phyloP scores from a whole-genome alignment of 179 eudicot species.

The Beta macrorhiza region DNA sequence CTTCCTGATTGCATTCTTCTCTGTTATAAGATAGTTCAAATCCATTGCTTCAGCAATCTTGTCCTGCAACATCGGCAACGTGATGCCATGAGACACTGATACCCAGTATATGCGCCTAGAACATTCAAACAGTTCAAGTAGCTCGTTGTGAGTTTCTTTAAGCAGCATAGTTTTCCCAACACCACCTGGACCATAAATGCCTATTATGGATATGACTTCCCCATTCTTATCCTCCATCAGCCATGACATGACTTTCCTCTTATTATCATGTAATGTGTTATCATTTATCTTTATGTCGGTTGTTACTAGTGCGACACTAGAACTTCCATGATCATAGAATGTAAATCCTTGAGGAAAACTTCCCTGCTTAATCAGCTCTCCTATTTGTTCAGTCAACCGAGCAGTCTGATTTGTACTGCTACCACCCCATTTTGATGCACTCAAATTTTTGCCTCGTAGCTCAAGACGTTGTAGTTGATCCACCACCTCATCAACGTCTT shows the following conservation, averaged over 20 bases:
- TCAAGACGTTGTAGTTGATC: conserved; percentile 20
- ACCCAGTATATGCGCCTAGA: conserved; percentile 24
- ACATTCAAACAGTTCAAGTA: conserved; percentile 15
- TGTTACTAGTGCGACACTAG: conserved; percentile 25
- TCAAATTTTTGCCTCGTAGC: conserved; percentile 16
- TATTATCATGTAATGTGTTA: conserved; percentile 14
- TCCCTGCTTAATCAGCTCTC: conserved; percentile 25
- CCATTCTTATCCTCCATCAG: conserved; percentile 9
- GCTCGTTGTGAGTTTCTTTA: conserved; percentile 28
- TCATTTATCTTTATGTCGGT: conserved; percentile 17
- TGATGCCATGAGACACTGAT: conserved; percentile 27
- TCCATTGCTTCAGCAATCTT: conserved; percentile 30
- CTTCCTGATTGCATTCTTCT: conserved; percentile 23
- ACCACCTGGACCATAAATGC: conserved; percentile 28
- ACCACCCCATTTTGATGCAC: background rate
- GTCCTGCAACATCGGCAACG: conserved; percentile 22
- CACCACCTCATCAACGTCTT: conserved; percentile 19
- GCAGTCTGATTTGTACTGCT: background rate
- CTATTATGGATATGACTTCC: conserved; percentile 3
- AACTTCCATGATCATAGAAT: conserved; percentile 21
- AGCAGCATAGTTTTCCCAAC: conserved; percentile 31
- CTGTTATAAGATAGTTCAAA: conserved; percentile 16
- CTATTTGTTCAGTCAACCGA: conserved; percentile 19
- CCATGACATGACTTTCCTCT: conserved; percentile 25
- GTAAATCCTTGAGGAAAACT: conserved; percentile 27